These are phyloP conservation scores for Acorus calamus DNA, from an alignment of 106 monocot species.

Conservation along the genomic window DNA sequence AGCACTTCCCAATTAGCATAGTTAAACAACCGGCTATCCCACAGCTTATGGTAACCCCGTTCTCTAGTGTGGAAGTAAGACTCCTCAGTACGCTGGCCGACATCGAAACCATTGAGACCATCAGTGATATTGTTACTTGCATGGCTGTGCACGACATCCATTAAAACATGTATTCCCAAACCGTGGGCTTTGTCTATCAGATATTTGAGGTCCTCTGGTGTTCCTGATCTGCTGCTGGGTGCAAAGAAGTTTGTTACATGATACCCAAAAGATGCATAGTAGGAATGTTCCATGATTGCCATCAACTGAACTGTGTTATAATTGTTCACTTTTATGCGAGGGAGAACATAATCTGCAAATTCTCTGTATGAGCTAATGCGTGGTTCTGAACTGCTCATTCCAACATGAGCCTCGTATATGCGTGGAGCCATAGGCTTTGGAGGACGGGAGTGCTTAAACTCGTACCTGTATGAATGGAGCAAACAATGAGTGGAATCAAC, in stretches of 20 bases:
- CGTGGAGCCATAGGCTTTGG: slow-evolving; percentile 66
- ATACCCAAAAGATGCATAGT: slow-evolving; percentile 97
- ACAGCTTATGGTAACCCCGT: slow-evolving; percentile 81
- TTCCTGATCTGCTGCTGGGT: slow-evolving; percentile 80
- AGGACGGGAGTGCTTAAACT: slow-evolving; percentile 65
- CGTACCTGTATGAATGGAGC: slow-evolving; percentile 38
- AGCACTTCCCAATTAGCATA: slow-evolving; percentile 96
- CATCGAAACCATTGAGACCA: slow-evolving; percentile 94
- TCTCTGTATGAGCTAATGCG: slow-evolving; percentile 64
- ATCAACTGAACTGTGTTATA: slow-evolving; percentile 89
- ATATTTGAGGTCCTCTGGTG: slow-evolving; percentile 94
- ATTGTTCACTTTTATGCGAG: slow-evolving; percentile 68
- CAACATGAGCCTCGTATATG: slow-evolving; percentile 95
- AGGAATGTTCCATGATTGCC: slow-evolving; percentile 98
- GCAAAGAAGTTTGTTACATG: slow-evolving; percentile 97
- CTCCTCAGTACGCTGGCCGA: slow-evolving; percentile 61
- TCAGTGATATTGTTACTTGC: slow-evolving; percentile 81
- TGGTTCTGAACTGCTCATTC: slow-evolving; percentile 80
- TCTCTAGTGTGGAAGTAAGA: slow-evolving; percentile 86
- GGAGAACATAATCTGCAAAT: slow-evolving; percentile 78
- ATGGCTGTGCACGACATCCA: slow-evolving; percentile 96
- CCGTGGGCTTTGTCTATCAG: slow-evolving; percentile 87
- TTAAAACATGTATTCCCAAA: slow-evolving; percentile 68
- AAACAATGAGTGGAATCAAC: background rate
- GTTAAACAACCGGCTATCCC: slow-evolving; percentile 93